Evolutionary conservation across 192 early-diverging fungal genomes (phyloP).

Genomic region (Podila epicladia): DNA sequence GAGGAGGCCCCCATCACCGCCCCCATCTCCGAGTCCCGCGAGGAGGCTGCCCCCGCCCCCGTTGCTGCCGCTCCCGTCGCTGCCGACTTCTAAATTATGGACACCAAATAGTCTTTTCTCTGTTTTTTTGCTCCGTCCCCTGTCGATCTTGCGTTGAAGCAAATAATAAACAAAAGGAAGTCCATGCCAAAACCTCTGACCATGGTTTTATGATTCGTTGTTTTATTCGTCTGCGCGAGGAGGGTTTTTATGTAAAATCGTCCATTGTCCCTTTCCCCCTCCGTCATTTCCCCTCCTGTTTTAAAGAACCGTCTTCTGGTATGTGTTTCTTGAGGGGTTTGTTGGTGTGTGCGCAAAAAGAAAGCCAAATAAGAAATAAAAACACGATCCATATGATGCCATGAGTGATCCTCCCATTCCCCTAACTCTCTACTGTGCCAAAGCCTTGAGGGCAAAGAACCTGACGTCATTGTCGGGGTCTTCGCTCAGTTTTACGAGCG

Average conservation of each 20-base stretch:
- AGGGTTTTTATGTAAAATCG: no score
- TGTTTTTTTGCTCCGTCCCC: neutral
- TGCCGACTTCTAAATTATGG: neutral
- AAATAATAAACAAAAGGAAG: conserved; percentile 4
- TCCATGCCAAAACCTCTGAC: neutral
- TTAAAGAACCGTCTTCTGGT: no score
- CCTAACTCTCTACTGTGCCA: conserved; percentile 18
- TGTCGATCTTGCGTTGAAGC: conserved; percentile 3
- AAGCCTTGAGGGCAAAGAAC: conserved; percentile 88
- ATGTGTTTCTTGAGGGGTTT: no score
- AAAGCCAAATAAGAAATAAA: no score
- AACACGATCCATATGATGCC: no score
- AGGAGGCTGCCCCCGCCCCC: conserved; percentile 40
- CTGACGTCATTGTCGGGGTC: conserved; percentile 95
- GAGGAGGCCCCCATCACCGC: conserved; percentile 77
- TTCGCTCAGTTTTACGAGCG: conserved; percentile 83
- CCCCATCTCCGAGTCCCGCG: conserved; percentile 71
- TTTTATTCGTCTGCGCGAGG: no score
- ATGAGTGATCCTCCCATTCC: neutral
- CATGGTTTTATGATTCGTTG: no score
- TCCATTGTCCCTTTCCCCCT: no score
- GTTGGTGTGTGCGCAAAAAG: no score
- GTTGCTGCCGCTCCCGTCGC: conserved; percentile 37
- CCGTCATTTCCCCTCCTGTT: no score
- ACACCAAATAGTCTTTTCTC: neutral